Base-by-base conservation (phyloP, 139 green algal genomes). In the Penium margaritaceum region DNA sequence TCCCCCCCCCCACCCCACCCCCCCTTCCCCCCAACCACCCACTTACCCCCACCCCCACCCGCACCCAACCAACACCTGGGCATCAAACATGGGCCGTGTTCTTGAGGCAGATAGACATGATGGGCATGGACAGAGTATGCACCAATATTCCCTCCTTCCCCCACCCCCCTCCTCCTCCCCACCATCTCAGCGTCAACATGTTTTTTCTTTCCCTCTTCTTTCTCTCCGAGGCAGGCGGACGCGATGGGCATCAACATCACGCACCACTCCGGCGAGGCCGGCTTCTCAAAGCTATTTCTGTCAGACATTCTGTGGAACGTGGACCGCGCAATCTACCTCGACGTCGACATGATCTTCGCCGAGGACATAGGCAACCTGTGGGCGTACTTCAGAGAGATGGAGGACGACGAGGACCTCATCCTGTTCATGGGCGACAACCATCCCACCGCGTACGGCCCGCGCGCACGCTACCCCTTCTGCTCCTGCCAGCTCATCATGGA, bases 341-440 rank as follows among this genome's bases (percentile, higher is more conserved):
- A 77, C 47, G 70, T 77, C 24, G 70, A 77, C 34, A 62, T 77
- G 70, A 12, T 77, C 19, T 75, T 75, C 12, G 70, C 58, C 30
- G 70, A 77, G 33, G 70, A 77, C 61, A 32, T 77, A 24, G 58
- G 33, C 19, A 36, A 27, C 17, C 60, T 77, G 21, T 77, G 70
- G 70, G 36, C 30, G 21, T 77, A 72, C 55, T 77, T 77, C 47
- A 32, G 29, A 2, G 58, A 77, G n/a, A 77, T 77, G 70, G 70
- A 77, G 19, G 60, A 75, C 0, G 70, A 77, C 55, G 61, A 75
- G 32, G 70, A 77, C 30, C 55, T 77, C 17, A 33, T 71, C 5
- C 58, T 77, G 24, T 71, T 74, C 58, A 77, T 77, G 70, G 70
- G 70, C 33, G 60, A 77, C 39, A 77, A 77, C 61, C 66, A 74